Percentiles rank a stretch among this genome's conserved stretches.
Conservation (phyloP, 306 rosid species). For the Fragaria nilgerrensis region DNA sequence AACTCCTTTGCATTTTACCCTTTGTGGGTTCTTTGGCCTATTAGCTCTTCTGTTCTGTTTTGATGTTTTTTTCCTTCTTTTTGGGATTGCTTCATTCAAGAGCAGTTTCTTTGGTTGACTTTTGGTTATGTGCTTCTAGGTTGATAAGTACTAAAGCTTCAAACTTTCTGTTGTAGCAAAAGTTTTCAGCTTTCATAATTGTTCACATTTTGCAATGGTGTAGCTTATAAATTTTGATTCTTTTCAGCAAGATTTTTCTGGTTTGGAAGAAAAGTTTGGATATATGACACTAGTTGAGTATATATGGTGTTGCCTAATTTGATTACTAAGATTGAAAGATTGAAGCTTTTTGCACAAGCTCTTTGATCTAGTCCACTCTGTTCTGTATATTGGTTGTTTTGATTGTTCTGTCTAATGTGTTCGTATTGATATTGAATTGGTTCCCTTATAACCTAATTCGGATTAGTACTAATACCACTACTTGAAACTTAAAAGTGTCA, state of each 20-base stretch:
- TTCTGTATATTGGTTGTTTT: neutral
- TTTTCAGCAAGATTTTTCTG: neutral
- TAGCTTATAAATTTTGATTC: neutral
- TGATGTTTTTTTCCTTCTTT: neutral
- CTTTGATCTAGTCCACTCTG: neutral
- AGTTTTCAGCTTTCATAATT: neutral
- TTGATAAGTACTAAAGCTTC: neutral
- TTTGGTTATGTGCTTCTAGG: neutral
- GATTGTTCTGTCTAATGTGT: neutral
- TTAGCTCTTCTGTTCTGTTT: neutral
- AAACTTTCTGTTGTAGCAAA: neutral
- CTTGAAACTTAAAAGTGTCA: neutral
- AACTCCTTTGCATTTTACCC: neutral
- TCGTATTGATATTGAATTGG: neutral
- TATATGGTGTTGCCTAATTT: neutral
- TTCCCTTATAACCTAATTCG: neutral
- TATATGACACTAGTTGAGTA: neutral
- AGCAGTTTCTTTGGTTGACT: conserved; percentile 2
- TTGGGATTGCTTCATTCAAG: conserved; percentile 3
- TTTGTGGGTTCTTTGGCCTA: neutral
- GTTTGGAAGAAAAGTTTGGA: too few species aligned
- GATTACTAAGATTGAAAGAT: neutral
- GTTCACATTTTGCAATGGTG: neutral
- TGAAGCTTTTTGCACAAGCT: neutral
- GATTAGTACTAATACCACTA: neutral